Percentiles rank a stretch among this genome's conserved stretches.
phyloP scores from a whole-genome alignment of 2,329 filamentous ascomycete species.

The Nannizziopsis barbatae region DNA sequence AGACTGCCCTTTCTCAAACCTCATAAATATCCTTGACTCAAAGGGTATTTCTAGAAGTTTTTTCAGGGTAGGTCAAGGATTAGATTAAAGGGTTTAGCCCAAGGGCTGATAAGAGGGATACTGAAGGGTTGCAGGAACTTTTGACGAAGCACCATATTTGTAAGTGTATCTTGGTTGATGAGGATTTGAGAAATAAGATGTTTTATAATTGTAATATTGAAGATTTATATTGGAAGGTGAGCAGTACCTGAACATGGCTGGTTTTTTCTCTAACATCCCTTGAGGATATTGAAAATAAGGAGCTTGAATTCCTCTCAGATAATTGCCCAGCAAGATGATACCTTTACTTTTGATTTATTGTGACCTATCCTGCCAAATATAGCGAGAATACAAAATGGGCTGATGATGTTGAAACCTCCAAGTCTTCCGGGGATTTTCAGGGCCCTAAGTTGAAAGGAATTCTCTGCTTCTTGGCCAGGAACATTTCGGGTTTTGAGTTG shows the following conservation, averaged over 20 bases:
- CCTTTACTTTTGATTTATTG: too few relatives aligned
- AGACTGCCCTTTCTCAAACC: too few relatives aligned
- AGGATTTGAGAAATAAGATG: slow-evolving; percentile 7
- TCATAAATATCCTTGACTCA: too few relatives aligned
- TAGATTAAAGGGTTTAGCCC: background rate
- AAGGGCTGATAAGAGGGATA: too few relatives aligned
- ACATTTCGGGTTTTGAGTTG: slow-evolving; percentile 8
- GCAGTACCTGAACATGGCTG: background rate
- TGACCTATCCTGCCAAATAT: slow-evolving; percentile 6
- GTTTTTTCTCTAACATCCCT: slow-evolving; percentile 1
- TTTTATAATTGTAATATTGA: background rate
- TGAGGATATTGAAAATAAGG: slow-evolving; percentile 16
- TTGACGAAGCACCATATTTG: too few relatives aligned
- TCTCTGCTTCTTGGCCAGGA: slow-evolving; percentile 3
- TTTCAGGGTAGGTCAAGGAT: too few relatives aligned
- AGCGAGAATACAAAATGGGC: slow-evolving; percentile 7
- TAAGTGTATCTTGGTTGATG: slow-evolving; percentile 15
- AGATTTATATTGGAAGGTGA: slow-evolving; percentile 5
- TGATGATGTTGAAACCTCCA: background rate
- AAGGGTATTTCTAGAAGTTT: too few relatives aligned
- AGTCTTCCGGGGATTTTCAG: slow-evolving; percentile 3
- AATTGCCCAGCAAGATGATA: slow-evolving; percentile 16
- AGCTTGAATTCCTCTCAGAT: slow-evolving; percentile 14
- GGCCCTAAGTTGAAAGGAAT: slow-evolving; percentile 10
- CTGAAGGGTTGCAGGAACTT: too few relatives aligned